Conservation (phyloP, 78 protist genomes). For the Dictyostelium purpureum region DNA sequence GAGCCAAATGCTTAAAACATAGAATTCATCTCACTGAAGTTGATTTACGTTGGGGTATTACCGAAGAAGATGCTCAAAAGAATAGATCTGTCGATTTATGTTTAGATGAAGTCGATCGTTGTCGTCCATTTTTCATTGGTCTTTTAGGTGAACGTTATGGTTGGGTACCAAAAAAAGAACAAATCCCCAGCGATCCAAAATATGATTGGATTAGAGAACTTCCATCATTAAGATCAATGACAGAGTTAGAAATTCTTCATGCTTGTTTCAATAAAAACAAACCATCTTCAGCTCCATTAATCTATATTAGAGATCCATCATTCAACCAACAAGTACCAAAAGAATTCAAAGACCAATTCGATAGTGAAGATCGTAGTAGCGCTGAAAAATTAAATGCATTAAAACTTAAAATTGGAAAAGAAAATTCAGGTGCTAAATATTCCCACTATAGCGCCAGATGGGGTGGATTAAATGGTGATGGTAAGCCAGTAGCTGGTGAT, state of each 20-base stretch:
- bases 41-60: slow-evolving; percentile 94
- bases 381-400: slow-evolving; percentile 2
- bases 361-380: not conserved
- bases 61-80: slow-evolving; percentile 54
- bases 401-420: not conserved
- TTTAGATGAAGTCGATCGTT: slow-evolving; percentile 83
- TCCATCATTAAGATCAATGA: slow-evolving; percentile 75
- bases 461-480: slow-evolving; percentile 61
- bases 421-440: not conserved
- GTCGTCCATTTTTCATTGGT: slow-evolving; percentile 89
- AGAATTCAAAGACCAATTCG: slow-evolving; percentile 25
- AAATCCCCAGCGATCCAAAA: slow-evolving; percentile 7
- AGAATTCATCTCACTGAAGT: slow-evolving; percentile 73
- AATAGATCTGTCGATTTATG: slow-evolving; percentile 62
- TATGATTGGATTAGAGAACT: slow-evolving; percentile 68
- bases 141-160: slow-evolving; percentile 90
- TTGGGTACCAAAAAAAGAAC: slow-evolving; percentile 54
- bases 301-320: slow-evolving; percentile 66
- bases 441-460: slow-evolving; percentile 22
- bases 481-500: slow-evolving; percentile 9
- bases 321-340: slow-evolving; percentile 42
- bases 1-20: slow-evolving; percentile 40
- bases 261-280: slow-evolving; percentile 24
- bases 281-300: slow-evolving; percentile 14
- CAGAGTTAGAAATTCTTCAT: slow-evolving; percentile 84